Evolutionary conservation across 768 basidiomycete species (phyloP).

Genomic region (Pleurotus salmoneostramineus): DNA sequence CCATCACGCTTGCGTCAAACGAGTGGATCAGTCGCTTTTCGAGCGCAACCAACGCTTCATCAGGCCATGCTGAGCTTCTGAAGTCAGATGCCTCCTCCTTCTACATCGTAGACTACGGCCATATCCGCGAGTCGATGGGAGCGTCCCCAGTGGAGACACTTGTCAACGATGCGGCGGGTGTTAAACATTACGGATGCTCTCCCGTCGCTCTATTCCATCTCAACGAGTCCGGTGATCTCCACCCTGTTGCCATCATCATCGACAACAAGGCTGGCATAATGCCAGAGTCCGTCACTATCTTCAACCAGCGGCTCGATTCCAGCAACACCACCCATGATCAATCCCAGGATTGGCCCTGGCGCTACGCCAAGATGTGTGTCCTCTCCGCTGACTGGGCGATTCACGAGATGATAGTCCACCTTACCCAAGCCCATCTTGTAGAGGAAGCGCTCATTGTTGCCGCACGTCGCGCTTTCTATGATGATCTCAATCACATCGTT

Average conservation of each 20-base stretch:
- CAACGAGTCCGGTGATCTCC: constrained; percentile 19
- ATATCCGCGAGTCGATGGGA: constrained; percentile 18
- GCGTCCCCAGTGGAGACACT: constrained; percentile 10
- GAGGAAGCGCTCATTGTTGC: constrained; percentile 27
- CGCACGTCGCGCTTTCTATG: constrained; percentile 19
- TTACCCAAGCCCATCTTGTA: constrained; percentile 24
- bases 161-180: constrained; percentile 1
- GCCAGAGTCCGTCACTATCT: constrained; percentile 20
- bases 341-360: constrained; percentile 26
- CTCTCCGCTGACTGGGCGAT: constrained; percentile 23
- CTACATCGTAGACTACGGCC: constrained; percentile 21
- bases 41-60: too few species aligned
- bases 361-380: constrained; percentile 26
- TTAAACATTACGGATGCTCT: constrained; percentile 20
- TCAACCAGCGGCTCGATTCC: constrained; percentile 19
- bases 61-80: too few species aligned
- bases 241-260: constrained; percentile 24
- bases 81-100: constrained; percentile 3
- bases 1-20: constrained; percentile 15
- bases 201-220: constrained; percentile 25
- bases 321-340: constrained; percentile 11
- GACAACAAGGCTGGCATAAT: constrained; percentile 23
- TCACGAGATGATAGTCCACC: constrained; percentile 24
- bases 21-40: too few species aligned
- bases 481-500: constrained; percentile 16